Conservation (phyloP, 2,329 filamentous ascomycete species). For the Raffaelea deltoideospora region DNA sequence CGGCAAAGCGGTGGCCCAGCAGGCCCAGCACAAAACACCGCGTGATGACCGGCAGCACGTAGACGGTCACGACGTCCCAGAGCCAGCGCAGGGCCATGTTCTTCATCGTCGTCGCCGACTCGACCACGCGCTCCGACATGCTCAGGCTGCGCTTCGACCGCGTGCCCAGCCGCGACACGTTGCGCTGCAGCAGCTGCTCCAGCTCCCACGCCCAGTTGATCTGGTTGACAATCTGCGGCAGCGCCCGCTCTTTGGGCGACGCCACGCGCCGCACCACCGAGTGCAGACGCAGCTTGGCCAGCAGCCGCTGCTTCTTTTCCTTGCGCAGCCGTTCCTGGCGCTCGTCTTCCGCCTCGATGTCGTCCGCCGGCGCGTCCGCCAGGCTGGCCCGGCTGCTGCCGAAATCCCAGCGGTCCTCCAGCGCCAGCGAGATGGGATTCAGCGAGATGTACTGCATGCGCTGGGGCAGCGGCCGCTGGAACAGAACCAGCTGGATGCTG, state of each 20-base stretch:
- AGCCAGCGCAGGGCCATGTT: conserved; percentile 55
- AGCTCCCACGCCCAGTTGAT: conserved; percentile 94
- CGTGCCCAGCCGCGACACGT: conserved; percentile 69
- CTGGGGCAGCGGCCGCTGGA: conserved; percentile 68
- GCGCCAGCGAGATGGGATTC: conserved; percentile 70
- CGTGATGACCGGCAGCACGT: conserved; percentile 64
- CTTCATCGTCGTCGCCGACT: conserved; percentile 77
- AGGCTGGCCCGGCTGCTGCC: no score
- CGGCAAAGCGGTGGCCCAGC: conserved; percentile 63
- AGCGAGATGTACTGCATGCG: conserved; percentile 96
- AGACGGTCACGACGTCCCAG: conserved; percentile 56
- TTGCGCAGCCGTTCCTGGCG: conserved; percentile 42
- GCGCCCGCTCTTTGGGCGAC: conserved; percentile 68
- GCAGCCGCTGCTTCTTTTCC: conserved; percentile 48
- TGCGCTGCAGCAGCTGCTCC: conserved; percentile 72
- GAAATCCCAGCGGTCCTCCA: conserved; percentile 52
- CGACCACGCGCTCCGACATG: conserved; percentile 85
- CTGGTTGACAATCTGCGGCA: conserved; percentile 75
- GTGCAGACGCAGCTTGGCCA: conserved; percentile 79
- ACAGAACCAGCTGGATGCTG: conserved; percentile 77
- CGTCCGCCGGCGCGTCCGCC: conserved; percentile 22
- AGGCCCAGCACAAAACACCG: conserved; percentile 62
- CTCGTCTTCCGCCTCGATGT: conserved; percentile 59
- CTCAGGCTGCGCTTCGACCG: conserved; percentile 74
- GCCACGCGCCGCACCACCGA: conserved; percentile 63